These are phyloP conservation scores for Amanita pallidorosea DNA, from an alignment of 768 basidiomycete species.

Conservation along the genomic window DNA sequence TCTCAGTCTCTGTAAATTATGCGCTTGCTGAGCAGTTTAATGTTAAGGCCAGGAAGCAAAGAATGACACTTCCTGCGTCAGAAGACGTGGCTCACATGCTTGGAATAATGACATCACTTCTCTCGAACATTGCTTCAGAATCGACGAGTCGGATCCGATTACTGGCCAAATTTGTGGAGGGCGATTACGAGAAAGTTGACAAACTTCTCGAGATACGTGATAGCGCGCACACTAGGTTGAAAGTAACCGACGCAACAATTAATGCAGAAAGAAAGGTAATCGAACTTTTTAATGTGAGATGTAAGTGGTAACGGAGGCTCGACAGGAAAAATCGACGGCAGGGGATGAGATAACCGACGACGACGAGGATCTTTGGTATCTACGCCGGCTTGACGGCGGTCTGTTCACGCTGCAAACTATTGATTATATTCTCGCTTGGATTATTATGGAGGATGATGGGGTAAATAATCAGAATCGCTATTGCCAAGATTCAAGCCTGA, in stretches of 20 bases:
- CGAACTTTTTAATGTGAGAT: background rate
- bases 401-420: conserved; percentile 83
- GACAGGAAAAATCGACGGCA: conserved; percentile 42
- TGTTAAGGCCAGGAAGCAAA: conserved; percentile 49
- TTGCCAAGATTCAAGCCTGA: background rate
- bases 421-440: conserved; percentile 92
- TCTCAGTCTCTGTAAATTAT: background rate
- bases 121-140: conserved; percentile 81
- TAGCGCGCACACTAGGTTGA: conserved; percentile 49
- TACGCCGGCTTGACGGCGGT: conserved; percentile 81
- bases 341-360: conserved; percentile 48
- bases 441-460: conserved; percentile 97
- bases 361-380: conserved; percentile 70
- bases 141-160: conserved; percentile 72
- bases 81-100: conserved; percentile 86
- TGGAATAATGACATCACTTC: conserved; percentile 79
- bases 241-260: conserved; percentile 54
- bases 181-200: conserved; percentile 88
- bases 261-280: conserved; percentile 55
- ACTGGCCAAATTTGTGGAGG: conserved; percentile 89
- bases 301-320: background rate
- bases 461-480: conserved; percentile 33
- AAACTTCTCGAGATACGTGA: conserved; percentile 85
- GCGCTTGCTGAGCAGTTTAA: background rate
- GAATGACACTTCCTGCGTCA: conserved; percentile 40